Percentiles rank a stretch among this genome's conserved stretches.
phyloP scores from a whole-genome alignment of 2,329 filamentous ascomycete species.

The Calonectria multiphialidica region DNA sequence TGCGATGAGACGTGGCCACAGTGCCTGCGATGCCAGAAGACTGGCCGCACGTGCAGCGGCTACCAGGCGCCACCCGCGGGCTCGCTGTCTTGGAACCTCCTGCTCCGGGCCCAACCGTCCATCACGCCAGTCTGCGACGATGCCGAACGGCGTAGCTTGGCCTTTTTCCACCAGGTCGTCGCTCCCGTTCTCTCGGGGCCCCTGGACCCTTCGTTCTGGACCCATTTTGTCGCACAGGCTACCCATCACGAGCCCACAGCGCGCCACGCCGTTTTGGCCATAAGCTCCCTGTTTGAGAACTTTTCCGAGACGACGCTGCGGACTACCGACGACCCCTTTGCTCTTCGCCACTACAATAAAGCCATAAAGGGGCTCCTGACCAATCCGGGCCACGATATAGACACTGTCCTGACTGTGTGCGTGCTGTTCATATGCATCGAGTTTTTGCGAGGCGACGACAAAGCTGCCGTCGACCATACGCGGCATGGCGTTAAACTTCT shows the following conservation, averaged over 20 bases:
- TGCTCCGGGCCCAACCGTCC: slow-evolving; percentile 43
- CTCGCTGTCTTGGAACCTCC: slow-evolving; percentile 50
- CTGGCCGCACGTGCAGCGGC: slow-evolving; percentile 67
- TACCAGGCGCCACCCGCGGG: slow-evolving; percentile 54
- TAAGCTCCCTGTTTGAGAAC: slow-evolving; percentile 54
- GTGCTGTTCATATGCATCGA: slow-evolving; percentile 59
- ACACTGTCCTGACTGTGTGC: slow-evolving; percentile 54
- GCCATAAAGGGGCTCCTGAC: slow-evolving; percentile 51
- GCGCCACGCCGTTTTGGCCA: slow-evolving; percentile 53
- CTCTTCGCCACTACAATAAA: slow-evolving; percentile 55
- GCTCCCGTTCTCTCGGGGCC: slow-evolving; percentile 52
- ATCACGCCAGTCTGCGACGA: slow-evolving; percentile 38
- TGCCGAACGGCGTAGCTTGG: slow-evolving; percentile 47
- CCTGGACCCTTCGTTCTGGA: slow-evolving; percentile 56
- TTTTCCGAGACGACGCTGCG: slow-evolving; percentile 30
- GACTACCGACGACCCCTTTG: slow-evolving; percentile 44
- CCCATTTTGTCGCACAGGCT: slow-evolving; percentile 53
- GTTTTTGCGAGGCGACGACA: slow-evolving; percentile 52
- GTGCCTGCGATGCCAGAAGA: slow-evolving; percentile 65
- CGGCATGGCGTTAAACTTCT: slow-evolving; percentile 54
- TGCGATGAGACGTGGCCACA: slow-evolving; percentile 67
- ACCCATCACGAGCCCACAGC: slow-evolving; percentile 51
- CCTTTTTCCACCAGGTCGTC: slow-evolving; percentile 53
- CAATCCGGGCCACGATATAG: slow-evolving; percentile 37
- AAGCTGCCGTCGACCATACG: slow-evolving; percentile 51